phyloP scores from a whole-genome alignment of 2,329 filamentous ascomycete genomes.

The Nannizzia gypsea region DNA sequence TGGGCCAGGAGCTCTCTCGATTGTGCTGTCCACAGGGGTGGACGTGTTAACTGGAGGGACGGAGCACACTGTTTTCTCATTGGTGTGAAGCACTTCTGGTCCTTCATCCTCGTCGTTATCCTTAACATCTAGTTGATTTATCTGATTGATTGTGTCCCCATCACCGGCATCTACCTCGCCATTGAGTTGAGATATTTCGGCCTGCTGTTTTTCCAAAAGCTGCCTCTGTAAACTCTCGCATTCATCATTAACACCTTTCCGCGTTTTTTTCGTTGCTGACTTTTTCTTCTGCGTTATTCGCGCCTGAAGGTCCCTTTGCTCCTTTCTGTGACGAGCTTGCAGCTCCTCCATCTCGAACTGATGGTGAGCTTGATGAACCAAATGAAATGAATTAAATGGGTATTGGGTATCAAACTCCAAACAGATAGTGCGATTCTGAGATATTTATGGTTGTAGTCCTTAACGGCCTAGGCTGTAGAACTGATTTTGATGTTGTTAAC shows the following conservation, averaged over 20 bases:
- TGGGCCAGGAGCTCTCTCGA: constrained; percentile 3
- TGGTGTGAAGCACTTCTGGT: neutral
- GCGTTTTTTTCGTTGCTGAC: constrained; percentile 72
- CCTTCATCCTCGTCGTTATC: constrained; percentile 8
- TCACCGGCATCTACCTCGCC: constrained; percentile 19
- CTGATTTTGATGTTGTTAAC: neutral
- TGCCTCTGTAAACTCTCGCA: constrained; percentile 48
- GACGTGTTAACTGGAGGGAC: neutral
- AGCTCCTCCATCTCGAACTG: constrained; percentile 56
- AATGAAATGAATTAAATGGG: neutral
- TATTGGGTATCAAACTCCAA: neutral
- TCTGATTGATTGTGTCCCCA: constrained; percentile 19
- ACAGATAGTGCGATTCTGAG: neutral
- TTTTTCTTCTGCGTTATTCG: constrained; percentile 94
- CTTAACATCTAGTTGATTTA: constrained; percentile 21
- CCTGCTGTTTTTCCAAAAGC: constrained; percentile 43
- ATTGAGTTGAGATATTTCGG: constrained; percentile 39
- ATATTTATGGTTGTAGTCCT: no score
- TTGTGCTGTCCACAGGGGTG: neutral
- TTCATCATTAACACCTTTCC: constrained; percentile 57
- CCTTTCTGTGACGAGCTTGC: constrained; percentile 70
- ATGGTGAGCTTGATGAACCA: neutral
- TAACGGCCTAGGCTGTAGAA: no score
- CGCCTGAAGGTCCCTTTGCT: constrained; percentile 73
- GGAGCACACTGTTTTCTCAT: constrained; percentile 2